phyloP scores from a whole-genome alignment of 768 basidiomycete genomes.

The Termitomyces sp. region DNA sequence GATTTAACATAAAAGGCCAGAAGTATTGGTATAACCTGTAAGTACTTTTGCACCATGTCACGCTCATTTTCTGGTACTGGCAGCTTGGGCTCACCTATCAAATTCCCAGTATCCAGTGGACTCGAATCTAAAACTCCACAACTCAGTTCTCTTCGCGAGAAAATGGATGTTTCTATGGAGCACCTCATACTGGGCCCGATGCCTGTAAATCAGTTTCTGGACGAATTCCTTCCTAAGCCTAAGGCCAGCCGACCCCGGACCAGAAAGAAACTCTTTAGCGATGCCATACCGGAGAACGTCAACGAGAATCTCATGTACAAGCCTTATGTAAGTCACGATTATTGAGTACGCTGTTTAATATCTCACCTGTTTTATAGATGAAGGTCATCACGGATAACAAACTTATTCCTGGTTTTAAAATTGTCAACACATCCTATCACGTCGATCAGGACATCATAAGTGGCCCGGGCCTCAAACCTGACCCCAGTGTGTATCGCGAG shows the following conservation, averaged over 20 bases:
- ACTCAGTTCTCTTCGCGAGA: background rate
- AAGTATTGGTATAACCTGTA: background rate
- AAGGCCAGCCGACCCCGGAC: background rate
- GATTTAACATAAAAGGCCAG: background rate
- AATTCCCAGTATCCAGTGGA: background rate
- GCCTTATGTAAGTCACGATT: slow-evolving; percentile 1
- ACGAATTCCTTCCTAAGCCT: background rate
- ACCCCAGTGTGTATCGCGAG: slow-evolving; percentile 5
- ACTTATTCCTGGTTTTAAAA: slow-evolving; percentile 5
- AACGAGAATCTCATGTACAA: background rate
- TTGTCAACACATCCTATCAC: slow-evolving; percentile 11
- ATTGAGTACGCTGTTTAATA: background rate
- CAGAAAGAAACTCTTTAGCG: background rate
- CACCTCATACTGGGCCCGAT: slow-evolving; percentile 4
- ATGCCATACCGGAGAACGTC: background rate
- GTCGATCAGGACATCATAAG: background rate
- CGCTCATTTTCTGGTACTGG: background rate
- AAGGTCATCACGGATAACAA: background rate
- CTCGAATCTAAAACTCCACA: background rate
- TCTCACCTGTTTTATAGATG: background rate
- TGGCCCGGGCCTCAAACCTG: background rate
- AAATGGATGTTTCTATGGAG: background rate
- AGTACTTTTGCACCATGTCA: background rate
- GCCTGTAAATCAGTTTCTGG: slow-evolving; percentile 1
- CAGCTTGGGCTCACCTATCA: background rate